Base-by-base conservation (phyloP, 1,284 basidiomycete species). In the Xerocomus amazonicus region DNA sequence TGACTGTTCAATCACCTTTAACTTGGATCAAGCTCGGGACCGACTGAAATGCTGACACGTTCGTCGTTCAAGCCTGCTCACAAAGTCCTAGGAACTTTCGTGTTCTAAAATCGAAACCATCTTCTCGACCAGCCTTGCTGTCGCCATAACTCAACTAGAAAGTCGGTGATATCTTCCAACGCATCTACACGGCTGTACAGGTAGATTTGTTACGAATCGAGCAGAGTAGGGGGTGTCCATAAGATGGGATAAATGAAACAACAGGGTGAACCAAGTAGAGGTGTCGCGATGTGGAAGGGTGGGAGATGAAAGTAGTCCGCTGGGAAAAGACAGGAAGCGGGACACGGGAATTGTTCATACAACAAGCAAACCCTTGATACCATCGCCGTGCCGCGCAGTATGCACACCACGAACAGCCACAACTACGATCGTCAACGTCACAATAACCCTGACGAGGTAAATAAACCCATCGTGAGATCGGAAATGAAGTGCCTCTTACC, bases 351-450 rank as follows among this genome's bases (percentile, higher is more conserved):
- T 3, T 26, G 33, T 19, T 67, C 55, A 66, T 51, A 52, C 67
- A 38, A 54, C 36, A 17, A 85, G 73, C 10, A 72, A 65, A 9
- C 81, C 81, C 14, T 70, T 69, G 48, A 75, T 68, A 9, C 83
- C 84, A 48, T 81, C 81, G 17, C 84, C 84, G 26, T 75, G 73
- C 27, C 76, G 73, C 17, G 76, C 70, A 31, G 76, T 73, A 19
- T 63, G 47, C 37, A 83, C 72, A 29, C 74, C 81, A 13, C 81
- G 77, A n/a, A 78, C 57, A 43, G 81, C 65, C 43, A 80, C 76
- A 34, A 76, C 61, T 45, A 83, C 59, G 34, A 84, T 65, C 0
- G 75, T 66, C 50, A 84, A 65, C 1, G 81, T 83, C 14, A 78
- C 63, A 33, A 83, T 51, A 28, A 83, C 71, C 79, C 83, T 84